phyloP scores from a whole-genome alignment of 2,329 filamentous ascomycete species.

The Hypoxylon rubiginosum region DNA sequence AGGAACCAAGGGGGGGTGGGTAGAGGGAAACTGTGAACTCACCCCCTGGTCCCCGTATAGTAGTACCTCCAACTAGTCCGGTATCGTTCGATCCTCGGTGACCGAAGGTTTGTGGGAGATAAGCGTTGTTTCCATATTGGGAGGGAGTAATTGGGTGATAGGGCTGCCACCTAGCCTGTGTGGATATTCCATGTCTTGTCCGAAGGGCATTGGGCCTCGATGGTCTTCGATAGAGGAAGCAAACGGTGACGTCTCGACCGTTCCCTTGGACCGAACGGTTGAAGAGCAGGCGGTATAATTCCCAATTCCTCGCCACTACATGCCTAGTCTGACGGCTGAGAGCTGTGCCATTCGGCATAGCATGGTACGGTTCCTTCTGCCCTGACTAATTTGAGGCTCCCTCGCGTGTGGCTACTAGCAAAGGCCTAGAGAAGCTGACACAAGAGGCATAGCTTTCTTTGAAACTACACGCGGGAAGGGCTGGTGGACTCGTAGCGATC shows the following conservation, averaged over 20 bases:
- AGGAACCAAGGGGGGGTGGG: conserved; percentile 38
- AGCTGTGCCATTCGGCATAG: conserved; percentile 21
- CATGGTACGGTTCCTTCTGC: conserved; percentile 13
- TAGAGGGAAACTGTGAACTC: conserved; percentile 31
- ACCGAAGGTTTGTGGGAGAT: conserved; percentile 59
- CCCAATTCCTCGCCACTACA: conserved; percentile 19
- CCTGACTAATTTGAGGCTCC: conserved; percentile 36
- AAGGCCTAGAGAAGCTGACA: conserved; percentile 34
- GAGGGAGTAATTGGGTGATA: conserved; percentile 41
- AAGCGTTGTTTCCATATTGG: conserved; percentile 56
- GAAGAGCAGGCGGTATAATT: conserved; percentile 9
- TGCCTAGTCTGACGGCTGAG: conserved; percentile 21
- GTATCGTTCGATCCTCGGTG: conserved; percentile 57
- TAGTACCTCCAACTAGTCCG: conserved; percentile 52
- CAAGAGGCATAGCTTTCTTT: conserved; percentile 36
- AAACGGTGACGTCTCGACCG: conserved; percentile 33
- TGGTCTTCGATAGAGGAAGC: conserved; percentile 13
- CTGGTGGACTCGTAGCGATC: conserved; percentile 24
- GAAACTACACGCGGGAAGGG: conserved; percentile 39
- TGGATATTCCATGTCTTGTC: conserved; percentile 47
- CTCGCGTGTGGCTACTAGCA: conserved; percentile 22
- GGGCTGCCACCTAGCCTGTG: conserved; percentile 42
- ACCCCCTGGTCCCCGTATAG: conserved; percentile 46
- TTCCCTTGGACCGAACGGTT: conserved; percentile 29
- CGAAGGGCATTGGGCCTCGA: conserved; percentile 29